Evolutionary conservation across 805 yeast species (phyloP).

Genomic region (Pichia cabralensis): DNA sequence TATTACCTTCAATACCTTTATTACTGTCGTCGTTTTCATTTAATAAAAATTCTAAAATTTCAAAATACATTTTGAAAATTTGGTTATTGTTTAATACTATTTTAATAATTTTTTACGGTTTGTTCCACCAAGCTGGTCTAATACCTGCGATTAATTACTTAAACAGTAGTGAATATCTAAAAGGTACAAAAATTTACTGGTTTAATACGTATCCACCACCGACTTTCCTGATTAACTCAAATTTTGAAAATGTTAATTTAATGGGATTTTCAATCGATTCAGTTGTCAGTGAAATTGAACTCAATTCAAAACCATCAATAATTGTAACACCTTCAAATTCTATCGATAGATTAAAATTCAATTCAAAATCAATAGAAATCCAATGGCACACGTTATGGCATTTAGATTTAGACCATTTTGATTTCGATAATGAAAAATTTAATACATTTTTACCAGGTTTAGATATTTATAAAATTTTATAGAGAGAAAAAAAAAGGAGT

Average conservation of each 20-base stretch:
- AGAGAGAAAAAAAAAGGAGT: background rate
- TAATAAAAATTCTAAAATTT: conserved; percentile 1
- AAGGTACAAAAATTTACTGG: no score
- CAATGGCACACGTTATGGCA: conserved; percentile 40
- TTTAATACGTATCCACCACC: conserved; percentile 95
- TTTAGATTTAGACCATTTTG: conserved; percentile 69
- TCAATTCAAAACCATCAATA: no score
- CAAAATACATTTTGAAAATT: conserved; percentile 12
- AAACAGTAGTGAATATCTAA: no score
- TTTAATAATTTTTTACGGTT: conserved; percentile 62
- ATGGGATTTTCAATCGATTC: no score
- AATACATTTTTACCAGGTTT: conserved; percentile 53
- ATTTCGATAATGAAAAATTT: conserved; percentile 30
- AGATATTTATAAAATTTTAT: conserved; percentile 34
- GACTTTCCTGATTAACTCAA: no score
- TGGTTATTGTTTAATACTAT: conserved; percentile 61
- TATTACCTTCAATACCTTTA: conserved; percentile 71
- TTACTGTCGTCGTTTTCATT: conserved; percentile 44
- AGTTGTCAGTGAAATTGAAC: no score
- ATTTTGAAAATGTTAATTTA: no score
- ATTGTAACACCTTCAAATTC: no score
- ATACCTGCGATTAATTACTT: conserved; percentile 64
- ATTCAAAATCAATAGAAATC: no score
- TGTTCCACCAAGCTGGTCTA: conserved; percentile 85
- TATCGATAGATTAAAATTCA: no score